Conservation (phyloP, 163 green algal genomes). For the Chlorella variabilis region DNA sequence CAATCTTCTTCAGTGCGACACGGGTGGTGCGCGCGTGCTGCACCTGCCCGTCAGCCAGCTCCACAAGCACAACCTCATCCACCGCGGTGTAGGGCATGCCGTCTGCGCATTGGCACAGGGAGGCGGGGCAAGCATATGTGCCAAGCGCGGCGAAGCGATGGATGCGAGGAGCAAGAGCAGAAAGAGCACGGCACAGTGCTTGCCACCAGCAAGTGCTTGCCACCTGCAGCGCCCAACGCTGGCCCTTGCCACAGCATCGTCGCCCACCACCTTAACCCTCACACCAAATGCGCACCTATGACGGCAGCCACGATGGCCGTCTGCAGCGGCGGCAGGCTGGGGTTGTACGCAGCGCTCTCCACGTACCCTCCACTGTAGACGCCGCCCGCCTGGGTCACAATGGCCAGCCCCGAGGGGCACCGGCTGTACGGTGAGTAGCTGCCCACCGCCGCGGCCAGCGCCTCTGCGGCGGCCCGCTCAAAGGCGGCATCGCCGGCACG, state of each 20-base stretch:
- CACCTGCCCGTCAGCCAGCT: conserved; percentile 43
- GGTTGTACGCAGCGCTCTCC: conserved; percentile 96
- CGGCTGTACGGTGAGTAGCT: conserved; percentile 91
- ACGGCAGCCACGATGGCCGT: conserved; percentile 74
- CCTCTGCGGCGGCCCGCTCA: neutral
- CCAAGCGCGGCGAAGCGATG: too few relatives aligned
- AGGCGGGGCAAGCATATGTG: too few relatives aligned
- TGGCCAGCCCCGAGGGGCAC: conserved; percentile 80
- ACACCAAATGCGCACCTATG: conserved; percentile 53
- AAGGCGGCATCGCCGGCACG: neutral
- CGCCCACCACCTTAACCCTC: too few relatives aligned
- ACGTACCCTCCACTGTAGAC: conserved; percentile 84
- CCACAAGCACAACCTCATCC: conserved; percentile 53
- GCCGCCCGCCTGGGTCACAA: conserved; percentile 66
- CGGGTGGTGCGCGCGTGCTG: conserved; percentile 49
- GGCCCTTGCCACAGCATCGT: too few relatives aligned
- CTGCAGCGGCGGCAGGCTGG: conserved; percentile 90
- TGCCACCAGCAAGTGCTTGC: too few relatives aligned
- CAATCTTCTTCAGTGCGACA: conserved; percentile 52
- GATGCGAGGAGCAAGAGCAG: too few relatives aligned
- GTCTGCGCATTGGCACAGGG: neutral
- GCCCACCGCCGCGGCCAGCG: conserved; percentile 55
- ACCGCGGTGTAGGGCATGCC: conserved; percentile 54
- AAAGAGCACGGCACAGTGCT: too few relatives aligned
- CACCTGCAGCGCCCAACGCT: too few relatives aligned